Base-by-base conservation (phyloP, 2,329 filamentous ascomycete species). In the Zarea fungicola region DNA sequence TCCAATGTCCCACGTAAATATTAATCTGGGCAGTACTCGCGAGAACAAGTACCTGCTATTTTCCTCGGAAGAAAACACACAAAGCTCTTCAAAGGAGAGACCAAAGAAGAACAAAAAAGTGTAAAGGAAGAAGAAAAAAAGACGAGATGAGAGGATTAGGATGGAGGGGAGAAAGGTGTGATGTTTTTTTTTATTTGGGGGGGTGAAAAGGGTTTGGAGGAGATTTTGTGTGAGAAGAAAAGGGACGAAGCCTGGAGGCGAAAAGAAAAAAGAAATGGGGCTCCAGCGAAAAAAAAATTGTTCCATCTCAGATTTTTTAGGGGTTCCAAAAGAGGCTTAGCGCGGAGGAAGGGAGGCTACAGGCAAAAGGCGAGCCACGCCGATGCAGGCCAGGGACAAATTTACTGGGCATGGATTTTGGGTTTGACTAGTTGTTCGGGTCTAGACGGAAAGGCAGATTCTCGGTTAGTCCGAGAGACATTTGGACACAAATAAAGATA, bases 81-180 rank as follows among this genome's bases (percentile, higher is more conserved):
- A 45, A 65, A 62, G 67, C 68, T 67, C 66, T 70, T 71, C 68
- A 71, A 72, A 72, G 68, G 66, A 72, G 68, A 65, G 65, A 70
- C 66, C 62, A 72, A 68, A 62, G 65, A 68, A 66, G 65, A 62
- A 65, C 59, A 56, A 56, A 60, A n/a, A 52, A 55, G 58, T 61
- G 62, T 61, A 59, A 57, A 52, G 39, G 50, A 54, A 48, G 45
- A 53, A 57, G 58, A 58, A 57, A 55, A 59, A 56, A 57, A 58
- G 59, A n/a, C n/a, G n/a, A n/a, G 56, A 60, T 60, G 60, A 60
- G 56, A 58, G 57, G 54, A 54, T 62, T 60, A 58, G 53, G 29
- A 32, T 55, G 55, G 57, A 52, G 57, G 54, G 58, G 45, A 42
- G 37, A 9, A 22, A n/a, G n/a, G n/a, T n/a, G n/a, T n/a, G 23